Evolutionary conservation across 371 early-diverging fungal genomes (phyloP).

Genomic region (Rhizopus sp.): DNA sequence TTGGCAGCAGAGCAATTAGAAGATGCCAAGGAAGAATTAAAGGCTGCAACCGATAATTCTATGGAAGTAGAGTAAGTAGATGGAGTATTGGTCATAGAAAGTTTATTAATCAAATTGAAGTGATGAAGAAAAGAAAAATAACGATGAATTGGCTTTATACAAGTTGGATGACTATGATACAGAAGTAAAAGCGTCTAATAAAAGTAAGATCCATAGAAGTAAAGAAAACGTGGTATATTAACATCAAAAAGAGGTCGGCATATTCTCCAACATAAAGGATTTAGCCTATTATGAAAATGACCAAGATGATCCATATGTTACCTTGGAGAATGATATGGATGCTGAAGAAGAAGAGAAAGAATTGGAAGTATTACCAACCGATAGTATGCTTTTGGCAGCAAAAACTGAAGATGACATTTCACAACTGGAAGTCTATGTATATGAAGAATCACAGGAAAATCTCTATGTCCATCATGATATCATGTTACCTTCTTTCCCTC

Average conservation of each 20-base stretch:
- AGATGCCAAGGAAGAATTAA: constrained; percentile 70
- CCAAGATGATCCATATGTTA: constrained; percentile 84
- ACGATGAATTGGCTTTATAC: constrained; percentile 73
- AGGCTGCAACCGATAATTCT: constrained; percentile 28
- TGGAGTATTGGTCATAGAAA: neutral
- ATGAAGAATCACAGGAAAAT: constrained; percentile 81
- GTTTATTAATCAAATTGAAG: neutral
- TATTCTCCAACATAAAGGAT: constrained; percentile 75
- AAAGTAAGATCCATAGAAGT: constrained; percentile 34
- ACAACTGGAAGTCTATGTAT: constrained; percentile 91
- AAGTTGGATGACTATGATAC: constrained; percentile 77
- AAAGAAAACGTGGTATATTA: constrained; percentile 22
- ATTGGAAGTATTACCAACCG: constrained; percentile 73
- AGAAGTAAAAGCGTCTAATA: constrained; percentile 47
- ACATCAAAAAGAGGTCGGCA: constrained; percentile 35
- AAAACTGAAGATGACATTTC: constrained; percentile 96
- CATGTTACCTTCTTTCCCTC: constrained; percentile 95
- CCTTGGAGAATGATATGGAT: constrained; percentile 61
- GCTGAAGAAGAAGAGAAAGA: constrained; percentile 84
- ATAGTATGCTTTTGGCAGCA: constrained; percentile 88
- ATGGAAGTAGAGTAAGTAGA: constrained; percentile 38
- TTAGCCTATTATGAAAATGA: constrained; percentile 78
- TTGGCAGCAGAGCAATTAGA: constrained; percentile 73
- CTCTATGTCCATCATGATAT: constrained; percentile 97
- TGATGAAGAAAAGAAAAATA: constrained; percentile 22